phyloP scores from a whole-genome alignment of 352 stramenopile species.

The Pythium coloratum region DNA sequence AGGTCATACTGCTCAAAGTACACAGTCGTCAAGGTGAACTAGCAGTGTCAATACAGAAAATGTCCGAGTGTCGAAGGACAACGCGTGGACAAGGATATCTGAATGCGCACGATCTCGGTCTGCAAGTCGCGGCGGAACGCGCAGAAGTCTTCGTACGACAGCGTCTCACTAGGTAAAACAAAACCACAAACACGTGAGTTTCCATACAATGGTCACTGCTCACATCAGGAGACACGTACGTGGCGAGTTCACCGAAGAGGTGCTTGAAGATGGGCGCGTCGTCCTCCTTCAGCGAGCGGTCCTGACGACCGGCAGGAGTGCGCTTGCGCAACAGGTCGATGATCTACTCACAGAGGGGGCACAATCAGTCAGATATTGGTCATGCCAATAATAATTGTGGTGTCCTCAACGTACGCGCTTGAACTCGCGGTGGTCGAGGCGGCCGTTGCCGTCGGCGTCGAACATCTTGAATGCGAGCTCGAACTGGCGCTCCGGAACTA shows the following conservation, averaged over 20 bases:
- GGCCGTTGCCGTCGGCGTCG: slow-evolving; percentile 78
- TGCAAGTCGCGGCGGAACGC: slow-evolving; percentile 72
- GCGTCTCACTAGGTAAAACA: slow-evolving; percentile 42
- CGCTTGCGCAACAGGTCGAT: slow-evolving; percentile 82
- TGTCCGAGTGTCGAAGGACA: neutral
- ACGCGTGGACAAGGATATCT: slow-evolving; percentile 72
- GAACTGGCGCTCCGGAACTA: slow-evolving; percentile 84
- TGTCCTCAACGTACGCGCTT: slow-evolving; percentile 52
- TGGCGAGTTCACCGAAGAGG: slow-evolving; percentile 79
- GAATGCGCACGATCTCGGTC: slow-evolving; percentile 85
- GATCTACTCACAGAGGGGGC: slow-evolving; percentile 43
- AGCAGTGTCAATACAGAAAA: slow-evolving; percentile 1
- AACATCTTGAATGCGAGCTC: slow-evolving; percentile 92
- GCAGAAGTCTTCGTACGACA: slow-evolving; percentile 85
- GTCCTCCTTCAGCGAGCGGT: slow-evolving; percentile 75
- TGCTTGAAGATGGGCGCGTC: slow-evolving; percentile 85
- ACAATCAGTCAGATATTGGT: neutral
- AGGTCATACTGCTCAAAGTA: slow-evolving; percentile 91
- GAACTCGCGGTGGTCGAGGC: slow-evolving; percentile 83
- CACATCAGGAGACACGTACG: slow-evolving; percentile 28
- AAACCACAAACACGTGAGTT: neutral
- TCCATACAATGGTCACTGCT: no score
- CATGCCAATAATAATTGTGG: neutral
- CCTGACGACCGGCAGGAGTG: slow-evolving; percentile 76
- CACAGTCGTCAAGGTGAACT: slow-evolving; percentile 42